Percentiles rank a stretch among this genome's conserved stretches.
phyloP scores from a whole-genome alignment of 2,329 filamentous ascomycete genomes.

The Phyllosticta capitalensis region DNA sequence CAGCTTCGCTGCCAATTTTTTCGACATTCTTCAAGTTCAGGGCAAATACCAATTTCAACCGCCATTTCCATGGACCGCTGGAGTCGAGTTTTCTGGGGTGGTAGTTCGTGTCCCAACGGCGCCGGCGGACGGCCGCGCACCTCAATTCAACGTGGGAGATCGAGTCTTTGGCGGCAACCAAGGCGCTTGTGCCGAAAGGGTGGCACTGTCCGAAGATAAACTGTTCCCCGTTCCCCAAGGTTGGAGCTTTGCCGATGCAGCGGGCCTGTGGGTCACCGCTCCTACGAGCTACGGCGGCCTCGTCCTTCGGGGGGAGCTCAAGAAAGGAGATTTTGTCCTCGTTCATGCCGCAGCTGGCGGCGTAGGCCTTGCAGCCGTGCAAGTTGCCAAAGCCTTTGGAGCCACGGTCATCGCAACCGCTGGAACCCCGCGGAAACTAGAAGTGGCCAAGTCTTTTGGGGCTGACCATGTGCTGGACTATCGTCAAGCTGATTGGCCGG shows the following conservation, averaged over 20 bases:
- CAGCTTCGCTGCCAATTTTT: slow-evolving; percentile 88
- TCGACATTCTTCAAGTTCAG: slow-evolving; percentile 89
- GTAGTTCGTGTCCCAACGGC: slow-evolving; percentile 57
- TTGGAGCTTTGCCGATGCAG: slow-evolving; percentile 78
- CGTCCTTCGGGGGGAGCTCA: slow-evolving; percentile 66
- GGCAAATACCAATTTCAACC: slow-evolving; percentile 94
- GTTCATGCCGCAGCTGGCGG: slow-evolving; percentile 89
- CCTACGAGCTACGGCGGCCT: slow-evolving; percentile 82
- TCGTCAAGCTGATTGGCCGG: slow-evolving; percentile 50
- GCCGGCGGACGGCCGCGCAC: slow-evolving; percentile 31
- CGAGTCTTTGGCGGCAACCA: slow-evolving; percentile 80
- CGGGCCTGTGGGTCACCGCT: slow-evolving; percentile 83
- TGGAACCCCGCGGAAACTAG: slow-evolving; percentile 67
- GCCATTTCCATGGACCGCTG: slow-evolving; percentile 77
- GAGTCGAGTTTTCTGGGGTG: slow-evolving; percentile 76
- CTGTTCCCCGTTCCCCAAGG: slow-evolving; percentile 67
- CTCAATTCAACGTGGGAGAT: slow-evolving; percentile 66
- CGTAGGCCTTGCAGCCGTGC: slow-evolving; percentile 83
- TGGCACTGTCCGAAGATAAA: slow-evolving; percentile 55
- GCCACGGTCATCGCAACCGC: slow-evolving; percentile 91
- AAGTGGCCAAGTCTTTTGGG: slow-evolving; percentile 69
- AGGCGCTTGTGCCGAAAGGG: slow-evolving; percentile 74
- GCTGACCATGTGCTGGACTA: slow-evolving; percentile 82
- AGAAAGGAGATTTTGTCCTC: slow-evolving; percentile 71
- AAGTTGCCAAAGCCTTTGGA: slow-evolving; percentile 85